Percentiles rank a stretch among this genome's conserved stretches.
Conservation (phyloP, 768 basidiomycete genomes). For the Mycena polygramma region DNA sequence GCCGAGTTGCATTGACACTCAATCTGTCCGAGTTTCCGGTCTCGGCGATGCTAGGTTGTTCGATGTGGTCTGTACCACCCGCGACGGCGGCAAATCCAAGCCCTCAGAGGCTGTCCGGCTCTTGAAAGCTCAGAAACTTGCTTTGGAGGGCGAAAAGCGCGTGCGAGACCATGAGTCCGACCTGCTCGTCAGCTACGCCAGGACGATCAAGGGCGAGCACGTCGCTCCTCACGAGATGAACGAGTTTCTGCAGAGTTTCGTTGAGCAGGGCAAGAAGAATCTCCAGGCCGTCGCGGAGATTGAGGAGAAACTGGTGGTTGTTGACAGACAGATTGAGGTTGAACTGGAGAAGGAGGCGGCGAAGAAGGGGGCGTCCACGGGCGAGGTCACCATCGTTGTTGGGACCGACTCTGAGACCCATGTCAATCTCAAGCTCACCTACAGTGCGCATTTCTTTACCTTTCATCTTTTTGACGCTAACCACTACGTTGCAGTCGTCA, state of each 20-base stretch:
- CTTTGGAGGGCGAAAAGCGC: constrained; percentile 53
- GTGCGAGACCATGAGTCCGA: constrained; percentile 57
- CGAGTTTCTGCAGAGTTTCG: constrained; percentile 57
- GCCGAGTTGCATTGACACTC: constrained; percentile 62
- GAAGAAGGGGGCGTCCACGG: constrained; percentile 51
- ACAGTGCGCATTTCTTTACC: constrained; percentile 53
- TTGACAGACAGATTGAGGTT: constrained; percentile 55
- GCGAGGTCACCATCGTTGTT: constrained; percentile 59
- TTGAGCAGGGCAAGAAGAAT: constrained; percentile 53
- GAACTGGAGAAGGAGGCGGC: constrained; percentile 47
- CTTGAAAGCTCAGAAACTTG: constrained; percentile 51
- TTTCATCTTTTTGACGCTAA: constrained; percentile 1
- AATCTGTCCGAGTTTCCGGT: constrained; percentile 67
- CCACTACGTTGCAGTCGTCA: constrained; percentile 57
- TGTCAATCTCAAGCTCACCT: constrained; percentile 64
- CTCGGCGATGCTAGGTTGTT: constrained; percentile 62
- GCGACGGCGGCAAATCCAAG: constrained; percentile 30
- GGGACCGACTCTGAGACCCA: constrained; percentile 51
- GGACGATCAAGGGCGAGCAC: constrained; percentile 58
- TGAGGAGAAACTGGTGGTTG: constrained; percentile 55
- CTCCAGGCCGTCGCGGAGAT: constrained; percentile 50
- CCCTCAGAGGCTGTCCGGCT: constrained; percentile 51
- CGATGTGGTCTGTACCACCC: constrained; percentile 66
- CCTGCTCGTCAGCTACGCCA: constrained; percentile 59
- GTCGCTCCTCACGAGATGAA: constrained; percentile 53